Conservation (phyloP, 805 yeast species). For the Candida corydali region DNA sequence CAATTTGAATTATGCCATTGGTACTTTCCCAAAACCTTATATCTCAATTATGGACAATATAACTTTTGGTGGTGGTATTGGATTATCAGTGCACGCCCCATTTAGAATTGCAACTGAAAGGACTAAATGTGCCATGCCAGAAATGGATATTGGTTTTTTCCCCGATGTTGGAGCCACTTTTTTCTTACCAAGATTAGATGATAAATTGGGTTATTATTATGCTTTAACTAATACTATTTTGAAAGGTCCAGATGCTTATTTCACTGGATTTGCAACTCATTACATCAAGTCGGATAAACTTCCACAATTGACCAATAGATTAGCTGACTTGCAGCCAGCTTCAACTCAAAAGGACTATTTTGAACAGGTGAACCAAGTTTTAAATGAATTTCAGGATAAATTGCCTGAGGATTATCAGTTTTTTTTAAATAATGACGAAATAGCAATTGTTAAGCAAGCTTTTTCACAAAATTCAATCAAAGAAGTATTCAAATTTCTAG, state of each 20-base stretch:
- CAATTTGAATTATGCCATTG: slow-evolving; percentile 69
- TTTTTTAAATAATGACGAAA: slow-evolving; percentile 51
- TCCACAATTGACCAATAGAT: slow-evolving; percentile 57
- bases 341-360: slow-evolving; percentile 34
- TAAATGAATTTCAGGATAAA: slow-evolving; percentile 70
- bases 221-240: slow-evolving; percentile 83
- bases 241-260: slow-evolving; percentile 73
- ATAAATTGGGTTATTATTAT: slow-evolving; percentile 77
- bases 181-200: slow-evolving; percentile 79
- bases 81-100: slow-evolving; percentile 84
- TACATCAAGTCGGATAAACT: slow-evolving; percentile 68
- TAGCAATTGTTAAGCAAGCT: slow-evolving; percentile 62
- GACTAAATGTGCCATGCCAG: slow-evolving; percentile 96
- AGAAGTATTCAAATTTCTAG: slow-evolving; percentile 51
- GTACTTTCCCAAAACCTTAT: slow-evolving; percentile 83
- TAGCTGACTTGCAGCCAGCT: slow-evolving; percentile 56
- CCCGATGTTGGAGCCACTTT: slow-evolving; percentile 95
- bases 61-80: slow-evolving; percentile 98
- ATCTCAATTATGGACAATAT: slow-evolving; percentile 88
- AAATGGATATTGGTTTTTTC: slow-evolving; percentile 92
- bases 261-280: slow-evolving; percentile 87
- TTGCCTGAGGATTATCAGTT: slow-evolving; percentile 61
- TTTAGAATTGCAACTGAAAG: slow-evolving; percentile 91
- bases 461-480: slow-evolving; percentile 55
- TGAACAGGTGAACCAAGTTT: slow-evolving; percentile 61